Conservation (phyloP, 148 eudicot species). For the Fallopia convolvulus region DNA sequence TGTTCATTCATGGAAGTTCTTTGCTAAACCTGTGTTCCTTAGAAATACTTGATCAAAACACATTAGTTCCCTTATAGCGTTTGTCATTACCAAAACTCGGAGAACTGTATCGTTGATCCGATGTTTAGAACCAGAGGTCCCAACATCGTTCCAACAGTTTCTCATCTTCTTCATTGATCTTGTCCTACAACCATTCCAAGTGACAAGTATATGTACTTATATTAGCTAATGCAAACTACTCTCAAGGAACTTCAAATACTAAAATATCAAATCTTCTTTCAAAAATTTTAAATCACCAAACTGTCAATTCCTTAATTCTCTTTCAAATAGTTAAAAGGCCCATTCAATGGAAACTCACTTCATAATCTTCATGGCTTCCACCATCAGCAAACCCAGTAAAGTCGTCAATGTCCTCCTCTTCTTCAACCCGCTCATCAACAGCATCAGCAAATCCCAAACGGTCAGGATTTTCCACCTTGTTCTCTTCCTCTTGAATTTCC, state of each 20-base stretch:
- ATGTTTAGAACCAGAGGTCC: too few species aligned
- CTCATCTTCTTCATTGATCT: conserved; percentile 76
- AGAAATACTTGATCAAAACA: too few species aligned
- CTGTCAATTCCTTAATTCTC: not conserved
- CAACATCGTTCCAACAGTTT: too few species aligned
- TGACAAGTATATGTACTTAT: not conserved
- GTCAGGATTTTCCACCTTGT: conserved; percentile 25
- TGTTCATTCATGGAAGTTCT: too few species aligned
- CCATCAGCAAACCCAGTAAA: conserved; percentile 30
- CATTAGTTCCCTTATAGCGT: too few species aligned
- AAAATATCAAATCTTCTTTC: not conserved
- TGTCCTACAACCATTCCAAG: conserved; percentile 26
- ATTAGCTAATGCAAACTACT: not conserved
- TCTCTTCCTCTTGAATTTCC: conserved; percentile 59
- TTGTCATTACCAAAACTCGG: too few species aligned
- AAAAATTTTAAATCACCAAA: not conserved
- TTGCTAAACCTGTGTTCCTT: too few species aligned
- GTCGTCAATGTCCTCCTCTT: conserved; percentile 52
- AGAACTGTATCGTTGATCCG: too few species aligned
- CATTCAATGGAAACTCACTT: conserved; percentile 29
- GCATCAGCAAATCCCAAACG: conserved; percentile 16
- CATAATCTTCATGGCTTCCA: conserved; percentile 42
- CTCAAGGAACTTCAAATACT: not conserved
- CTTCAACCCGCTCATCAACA: conserved; percentile 20
- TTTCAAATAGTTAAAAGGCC: not conserved